Evolutionary conservation across 129 eudicot species (phyloP), one percentile per base, ranked within the genome.

Genomic region (Centaurea solstitialis): DNA sequence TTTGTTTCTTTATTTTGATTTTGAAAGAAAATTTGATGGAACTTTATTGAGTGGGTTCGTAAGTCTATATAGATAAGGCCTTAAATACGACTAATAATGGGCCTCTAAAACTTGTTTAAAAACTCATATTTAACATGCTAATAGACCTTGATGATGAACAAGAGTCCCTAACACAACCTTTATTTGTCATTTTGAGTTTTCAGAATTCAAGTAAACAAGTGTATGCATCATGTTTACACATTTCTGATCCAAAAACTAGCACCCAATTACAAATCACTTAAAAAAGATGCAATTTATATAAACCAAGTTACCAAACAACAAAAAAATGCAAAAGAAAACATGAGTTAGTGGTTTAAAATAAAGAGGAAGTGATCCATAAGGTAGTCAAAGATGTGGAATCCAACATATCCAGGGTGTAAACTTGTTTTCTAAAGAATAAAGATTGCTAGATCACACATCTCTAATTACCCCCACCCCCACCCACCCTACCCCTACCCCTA

Each of bases 401-500:
- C 72, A 76, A 76, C 72, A 76, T n/a, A 45, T 45, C 30, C 50
- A 78, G 76, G 76, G 35, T 70, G 68, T 79, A 28, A 11, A 70
- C 22, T 47, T 47, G 33, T 28, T 70, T 47, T 57, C 21, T 59
- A 37, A 70, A 70, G 53, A 33, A 41, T 50, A 50, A 61, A 35
- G 83, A 57, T 30, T 17, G 73, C 28, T 10, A 80, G 26, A 40
- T 57, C 73, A 80, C 73, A 80, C 13, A 21, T 39, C 10, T 23
- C n/a, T 33, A 35, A 26, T 53, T 33, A 21, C 7, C 26, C 26
- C 10, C 2, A 4, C 30, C 30, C 30, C 30, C 30, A 26, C 26
- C 26, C 10, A 0, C 10, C 26, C 23, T 12, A 0, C 28, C 26
- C 28, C 68, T 2, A 8, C 28, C 26, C 57, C 17, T 18, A 22